A percentile compares a stretch with the other conserved stretches of the same genome.
phyloP scores from a whole-genome alignment of 495 filamentous ascomycete species.

The Tuber aestivum region DNA sequence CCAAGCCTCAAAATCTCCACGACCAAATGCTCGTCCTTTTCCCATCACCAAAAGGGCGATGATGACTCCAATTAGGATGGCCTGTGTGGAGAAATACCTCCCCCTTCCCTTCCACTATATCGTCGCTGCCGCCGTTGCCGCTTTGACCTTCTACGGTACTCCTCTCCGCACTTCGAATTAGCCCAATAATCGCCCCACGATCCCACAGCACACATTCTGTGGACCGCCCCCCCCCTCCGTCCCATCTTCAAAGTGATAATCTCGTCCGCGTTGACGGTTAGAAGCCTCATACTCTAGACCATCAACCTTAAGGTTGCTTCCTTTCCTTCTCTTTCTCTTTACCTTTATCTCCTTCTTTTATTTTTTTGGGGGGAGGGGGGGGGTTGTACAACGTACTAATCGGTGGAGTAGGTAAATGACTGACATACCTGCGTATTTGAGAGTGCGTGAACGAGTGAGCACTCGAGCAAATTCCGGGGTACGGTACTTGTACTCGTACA shows the following conservation, averaged over 20 bases:
- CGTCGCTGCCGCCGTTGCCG: not conserved
- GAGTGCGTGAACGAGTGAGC: not conserved
- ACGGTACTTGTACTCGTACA: too few relatives aligned
- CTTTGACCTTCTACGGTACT: not conserved
- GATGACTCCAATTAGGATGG: not conserved
- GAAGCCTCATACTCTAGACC: not conserved
- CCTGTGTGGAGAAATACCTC: not conserved
- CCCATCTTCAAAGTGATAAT: not conserved
- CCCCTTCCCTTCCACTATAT: not conserved
- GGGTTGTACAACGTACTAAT: not conserved
- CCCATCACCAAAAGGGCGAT: not conserved
- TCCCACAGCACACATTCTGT: not conserved
- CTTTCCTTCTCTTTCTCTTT: not conserved
- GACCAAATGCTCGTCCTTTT: not conserved
- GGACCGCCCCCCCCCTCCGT: not conserved
- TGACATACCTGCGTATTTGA: not conserved
- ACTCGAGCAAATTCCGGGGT: not conserved
- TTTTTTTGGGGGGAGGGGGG: not conserved
- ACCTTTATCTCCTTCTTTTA: too few relatives aligned
- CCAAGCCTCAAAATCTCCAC: not conserved
- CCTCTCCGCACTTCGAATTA: not conserved
- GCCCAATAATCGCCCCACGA: not conserved
- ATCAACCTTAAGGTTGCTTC: not conserved
- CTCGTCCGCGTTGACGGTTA: not conserved
- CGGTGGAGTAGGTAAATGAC: not conserved